These are phyloP conservation scores for Camellia japonica DNA, from an alignment of 148 eudicot genomes.

Conservation along the genomic window DNA sequence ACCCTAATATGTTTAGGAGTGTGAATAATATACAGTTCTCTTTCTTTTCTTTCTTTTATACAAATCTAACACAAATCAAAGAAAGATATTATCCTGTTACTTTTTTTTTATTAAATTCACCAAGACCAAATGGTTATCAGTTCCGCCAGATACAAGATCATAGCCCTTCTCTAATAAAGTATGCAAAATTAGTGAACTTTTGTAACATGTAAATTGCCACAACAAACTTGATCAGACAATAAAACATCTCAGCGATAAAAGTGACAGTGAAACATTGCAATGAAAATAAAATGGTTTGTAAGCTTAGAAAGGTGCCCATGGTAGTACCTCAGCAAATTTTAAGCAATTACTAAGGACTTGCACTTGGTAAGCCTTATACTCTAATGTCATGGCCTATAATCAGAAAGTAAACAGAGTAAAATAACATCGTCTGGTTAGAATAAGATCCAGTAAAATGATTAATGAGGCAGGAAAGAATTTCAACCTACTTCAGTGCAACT, in stretches of 20 bases:
- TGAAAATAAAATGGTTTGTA: neutral
- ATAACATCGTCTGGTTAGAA: neutral
- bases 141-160: no score
- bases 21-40: no score
- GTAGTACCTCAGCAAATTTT: constrained; percentile 84
- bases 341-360: constrained; percentile 84
- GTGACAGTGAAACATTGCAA: neutral
- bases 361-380: constrained; percentile 94
- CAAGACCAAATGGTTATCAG: constrained; percentile 89
- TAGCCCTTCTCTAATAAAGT: constrained; percentile 60
- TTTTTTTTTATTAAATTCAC: constrained; percentile 87
- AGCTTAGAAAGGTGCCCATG: neutral
- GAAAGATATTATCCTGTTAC: no score
- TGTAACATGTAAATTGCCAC: neutral
- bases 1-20: no score
- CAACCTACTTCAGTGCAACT: constrained; percentile 89
- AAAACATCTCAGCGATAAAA: neutral
- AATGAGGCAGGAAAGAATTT: no score
- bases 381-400: constrained; percentile 79
- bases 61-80: no score
- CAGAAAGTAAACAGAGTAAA: neutral
- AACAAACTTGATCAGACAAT: neutral
- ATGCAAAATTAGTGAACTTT: constrained; percentile 34
- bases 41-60: no score
- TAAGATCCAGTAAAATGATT: no score